Percentiles rank a stretch among this genome's conserved stretches.
Conservation (phyloP, 2,329 filamentous ascomycete genomes). For the Ophiocordyceps sinensis region DNA sequence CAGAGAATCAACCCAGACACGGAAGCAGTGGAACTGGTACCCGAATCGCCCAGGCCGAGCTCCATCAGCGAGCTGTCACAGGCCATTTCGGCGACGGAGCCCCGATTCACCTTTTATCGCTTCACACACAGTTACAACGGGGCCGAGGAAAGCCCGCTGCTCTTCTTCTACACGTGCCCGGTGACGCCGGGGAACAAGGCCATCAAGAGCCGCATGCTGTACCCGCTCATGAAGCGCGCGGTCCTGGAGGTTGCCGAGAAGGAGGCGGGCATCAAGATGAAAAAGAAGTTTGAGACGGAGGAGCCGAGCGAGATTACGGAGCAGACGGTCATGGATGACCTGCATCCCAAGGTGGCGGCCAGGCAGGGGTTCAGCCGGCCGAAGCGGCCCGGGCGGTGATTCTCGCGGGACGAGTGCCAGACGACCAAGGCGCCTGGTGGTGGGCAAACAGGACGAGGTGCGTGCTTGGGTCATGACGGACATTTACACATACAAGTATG, state of each 20-base stretch:
- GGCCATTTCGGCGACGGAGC: slow-evolving; percentile 51
- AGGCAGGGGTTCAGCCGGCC: slow-evolving; percentile 62
- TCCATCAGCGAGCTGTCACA: slow-evolving; percentile 42
- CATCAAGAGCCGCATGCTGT: slow-evolving; percentile 77
- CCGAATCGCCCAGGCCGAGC: slow-evolving; percentile 33
- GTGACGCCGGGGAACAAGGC: slow-evolving; percentile 46
- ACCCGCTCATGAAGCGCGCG: slow-evolving; percentile 55
- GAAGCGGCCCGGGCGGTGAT: slow-evolving; percentile 58
- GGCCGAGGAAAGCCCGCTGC: slow-evolving; percentile 38
- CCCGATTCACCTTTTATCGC: slow-evolving; percentile 66
- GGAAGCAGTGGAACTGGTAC: slow-evolving; percentile 55
- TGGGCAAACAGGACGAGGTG: too few relatives aligned
- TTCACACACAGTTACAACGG: slow-evolving; percentile 45
- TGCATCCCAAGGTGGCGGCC: slow-evolving; percentile 51
- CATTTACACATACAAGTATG: background rate
- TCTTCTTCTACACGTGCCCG: slow-evolving; percentile 78
- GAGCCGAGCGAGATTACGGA: slow-evolving; percentile 59
- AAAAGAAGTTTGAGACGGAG: slow-evolving; percentile 56
- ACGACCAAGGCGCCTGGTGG: too few relatives aligned
- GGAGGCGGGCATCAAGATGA: slow-evolving; percentile 50
- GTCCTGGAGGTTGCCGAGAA: slow-evolving; percentile 51
- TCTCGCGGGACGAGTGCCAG: background rate
- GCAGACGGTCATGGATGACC: slow-evolving; percentile 46
- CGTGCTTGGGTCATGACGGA: too few relatives aligned
- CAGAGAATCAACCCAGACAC: slow-evolving; percentile 59